Percentiles rank a stretch among this genome's conserved stretches.
Conservation (phyloP, 306 rosid species). For the Trifolium pratense region DNA sequence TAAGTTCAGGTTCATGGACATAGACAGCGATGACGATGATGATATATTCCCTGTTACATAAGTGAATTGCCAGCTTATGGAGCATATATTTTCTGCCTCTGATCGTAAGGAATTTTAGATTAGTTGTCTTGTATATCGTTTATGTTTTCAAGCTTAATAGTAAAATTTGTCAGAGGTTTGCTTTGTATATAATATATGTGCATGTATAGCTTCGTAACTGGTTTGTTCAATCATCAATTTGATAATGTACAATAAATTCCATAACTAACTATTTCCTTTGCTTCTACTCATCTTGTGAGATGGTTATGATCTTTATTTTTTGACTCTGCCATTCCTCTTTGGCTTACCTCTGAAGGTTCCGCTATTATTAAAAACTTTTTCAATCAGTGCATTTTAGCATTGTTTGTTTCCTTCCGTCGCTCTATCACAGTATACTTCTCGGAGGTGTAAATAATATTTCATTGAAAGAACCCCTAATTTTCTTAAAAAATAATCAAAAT, state of each 20-base stretch:
- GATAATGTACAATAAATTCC: constrained; percentile 37
- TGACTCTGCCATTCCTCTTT: not conserved
- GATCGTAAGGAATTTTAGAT: constrained; percentile 39
- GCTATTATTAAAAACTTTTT: not conserved
- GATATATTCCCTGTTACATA: constrained; percentile 62
- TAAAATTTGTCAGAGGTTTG: constrained; percentile 11
- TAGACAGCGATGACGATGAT: constrained; percentile 51
- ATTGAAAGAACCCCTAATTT: not conserved
- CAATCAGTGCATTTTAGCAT: not conserved
- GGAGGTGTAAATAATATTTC: not conserved
- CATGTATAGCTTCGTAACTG: constrained; percentile 28
- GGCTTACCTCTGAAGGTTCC: not conserved
- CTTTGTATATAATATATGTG: constrained; percentile 39
- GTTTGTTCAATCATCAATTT: constrained; percentile 37
- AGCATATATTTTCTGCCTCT: constrained; percentile 47
- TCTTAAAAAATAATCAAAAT: not conserved
- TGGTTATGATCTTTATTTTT: not conserved
- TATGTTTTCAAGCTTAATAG: constrained; percentile 36
- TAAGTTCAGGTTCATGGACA: constrained; percentile 61
- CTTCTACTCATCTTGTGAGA: constrained; percentile 26
- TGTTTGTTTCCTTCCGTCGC: not conserved
- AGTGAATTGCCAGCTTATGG: constrained; percentile 42
- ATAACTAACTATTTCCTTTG: constrained; percentile 20
- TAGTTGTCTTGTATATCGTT: constrained; percentile 54
- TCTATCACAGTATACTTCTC: not conserved